Base-by-base conservation (phyloP, 495 filamentous ascomycete genomes). In the Aspergillus funiculosus region DNA sequence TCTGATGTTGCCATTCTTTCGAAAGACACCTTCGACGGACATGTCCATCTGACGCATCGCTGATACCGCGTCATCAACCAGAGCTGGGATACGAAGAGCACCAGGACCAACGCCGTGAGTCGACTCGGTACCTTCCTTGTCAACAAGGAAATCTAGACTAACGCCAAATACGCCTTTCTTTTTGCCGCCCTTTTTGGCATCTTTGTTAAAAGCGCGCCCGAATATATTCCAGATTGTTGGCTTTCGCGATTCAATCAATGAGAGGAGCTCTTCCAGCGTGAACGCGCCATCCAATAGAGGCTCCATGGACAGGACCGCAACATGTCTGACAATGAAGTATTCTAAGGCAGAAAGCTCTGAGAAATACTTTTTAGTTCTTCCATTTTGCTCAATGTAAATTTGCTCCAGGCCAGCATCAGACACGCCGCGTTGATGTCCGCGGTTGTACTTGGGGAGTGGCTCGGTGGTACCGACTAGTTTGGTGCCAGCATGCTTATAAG, bases 21-120 rank as follows among this genome's bases (percentile, higher is more conserved):
- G 85, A 78, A 99, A 99, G 35, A 99, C 91, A 57, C 94, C 94
- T 60, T 99, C 92, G 6, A 97, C 87, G 13, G 89, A 94, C 76
- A 99, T 94, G 66, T 99, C 92, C 89, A 97, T 99, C 59, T 88
- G 91, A 51, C 87, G 81, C 87, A 99, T 92, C 20, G 90, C 87
- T 4, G 86, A 86, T 10, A 97, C 80, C 19, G 89, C 80, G 57
- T 97, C 94, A 58, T 97, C 89, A 26, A 99, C 76, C 43, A 99
- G 73, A 2, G 85, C 82, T 10, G 92, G 92, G 28, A 97, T 86
- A 43, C 85, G 82, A 21, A 99, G 72, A 38, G 85, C 81, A 26
- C 89, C 90, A 13, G 92, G 92, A 6, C 94, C 92, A 45, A 99
- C 85, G 17, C 94, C 94, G 60, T 95, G 87, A 6, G 88, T 95